Evolutionary conservation across 2,329 filamentous ascomycete genomes (phyloP), one percentile per base, ranked within the genome.

Genomic region (Diplodia intermedia): DNA sequence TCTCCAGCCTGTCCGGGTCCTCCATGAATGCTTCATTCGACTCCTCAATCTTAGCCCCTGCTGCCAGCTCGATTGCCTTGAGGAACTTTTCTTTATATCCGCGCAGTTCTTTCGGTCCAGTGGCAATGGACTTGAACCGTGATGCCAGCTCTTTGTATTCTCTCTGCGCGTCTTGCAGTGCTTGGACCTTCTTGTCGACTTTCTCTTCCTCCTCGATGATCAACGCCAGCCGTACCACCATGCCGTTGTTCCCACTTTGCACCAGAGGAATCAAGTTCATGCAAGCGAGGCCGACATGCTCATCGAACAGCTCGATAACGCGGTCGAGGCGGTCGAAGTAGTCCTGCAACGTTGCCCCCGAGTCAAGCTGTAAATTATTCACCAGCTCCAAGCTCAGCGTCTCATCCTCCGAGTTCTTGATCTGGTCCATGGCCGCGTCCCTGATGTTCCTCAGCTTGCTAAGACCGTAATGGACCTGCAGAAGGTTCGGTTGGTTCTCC

Each of bases 11-110:
- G 61, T 90, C 86, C 0, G 95, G 92, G 75, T 98, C 93, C 47
- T 90, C 91, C 65, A 94, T 81, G 78, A 99, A 98, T 56, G 89
- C 86, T 66, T 91, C 87, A 69, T 89, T 88, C 50, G 89, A 86
- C 69, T 88, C 84, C 14, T 89, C 88, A 73, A 97, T 93, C 75
- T 94, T 91, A 54, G 86, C 86, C 75, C 91, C 86, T 7, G 90
- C 91, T 70, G 88, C 89, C 69, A 89, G 83, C 73, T 89, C 87
- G 75, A 97, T 93, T 49, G 91, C 90, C 74, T 91, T 86, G 49
- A 97, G 80, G 78, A 98, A 97, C 77, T 97, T 97, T 73, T 97
- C 92, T 82, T 98, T 99, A 83, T 99, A 99, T 3, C 94, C 95
- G 71, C 94, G 90, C 65, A 96, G 89, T 71, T 93, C 92, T 79